Base-by-base conservation (phyloP, 805 yeast genomes). In the Wickerhamomyces silvicola region DNA sequence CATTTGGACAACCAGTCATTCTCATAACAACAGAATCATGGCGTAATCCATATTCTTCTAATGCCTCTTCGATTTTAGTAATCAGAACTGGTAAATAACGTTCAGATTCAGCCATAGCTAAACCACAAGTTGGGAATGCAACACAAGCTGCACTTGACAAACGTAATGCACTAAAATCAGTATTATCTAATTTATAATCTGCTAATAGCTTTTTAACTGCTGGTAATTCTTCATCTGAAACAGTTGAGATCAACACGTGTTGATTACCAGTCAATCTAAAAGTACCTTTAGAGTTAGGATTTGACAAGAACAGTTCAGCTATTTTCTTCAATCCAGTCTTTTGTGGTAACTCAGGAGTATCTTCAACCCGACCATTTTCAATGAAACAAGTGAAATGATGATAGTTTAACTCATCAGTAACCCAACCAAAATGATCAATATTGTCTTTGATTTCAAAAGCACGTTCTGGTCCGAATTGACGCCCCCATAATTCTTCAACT, bases 1-100 rank as follows among this genome's bases (percentile, higher is more conserved):
- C 97, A 59, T 90, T 90, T 34, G 97, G 97, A 71, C 97, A 90
- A 36, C 97, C 97, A 19, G 97, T 90, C 97, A 90, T 88, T 67
- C 97, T 78, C 94, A 90, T 82, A 16, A 87, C 95, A 45, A 90
- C 72, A 7, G 95, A 79, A 60, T 90, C 97, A 50, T 87, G 95
- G 54, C 95, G 81, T 48, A 90, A 72, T 7, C 97, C 97, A 44
- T 78, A 77, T 52, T 87, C 95, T 61, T 90, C 97, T 37, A 90
- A 67, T 14, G 86, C 77, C n/a, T 66, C 73, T 60, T 90, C 97
- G 38, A 90, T 64, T 62, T 87, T 85, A 41, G 80, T 59, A 45
- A 90, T 74, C 48, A 90, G 70, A 30, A 70, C 79, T 7, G 97
- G 97, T 50, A 90, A 68, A 36, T 63, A 67, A 56, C 97, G 78